Conservation (phyloP, 768 basidiomycete species). For the Imleria badia region DNA sequence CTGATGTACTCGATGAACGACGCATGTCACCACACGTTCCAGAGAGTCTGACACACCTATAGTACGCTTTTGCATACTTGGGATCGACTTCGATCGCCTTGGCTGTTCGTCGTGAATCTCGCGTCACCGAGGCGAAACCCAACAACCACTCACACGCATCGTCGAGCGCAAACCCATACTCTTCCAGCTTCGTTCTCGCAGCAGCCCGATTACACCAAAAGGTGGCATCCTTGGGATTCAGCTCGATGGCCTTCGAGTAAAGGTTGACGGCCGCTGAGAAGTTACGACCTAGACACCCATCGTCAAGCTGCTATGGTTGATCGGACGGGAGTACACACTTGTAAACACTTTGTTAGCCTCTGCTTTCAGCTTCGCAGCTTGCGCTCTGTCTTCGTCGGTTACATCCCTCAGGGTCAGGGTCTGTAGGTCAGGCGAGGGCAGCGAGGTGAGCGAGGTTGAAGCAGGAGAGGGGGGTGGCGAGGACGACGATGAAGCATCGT, state of each 20-base stretch:
- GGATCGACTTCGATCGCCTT: slow-evolving; percentile 87
- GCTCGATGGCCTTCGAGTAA: slow-evolving; percentile 82
- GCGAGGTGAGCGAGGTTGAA: slow-evolving; percentile 54
- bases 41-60: slow-evolving; percentile 49
- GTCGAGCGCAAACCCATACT: slow-evolving; percentile 87
- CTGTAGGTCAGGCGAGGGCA: slow-evolving; percentile 59
- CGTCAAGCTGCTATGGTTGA: background rate
- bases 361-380: slow-evolving; percentile 72
- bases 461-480: slow-evolving; percentile 42
- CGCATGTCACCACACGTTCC: background rate
- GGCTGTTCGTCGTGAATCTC: slow-evolving; percentile 41
- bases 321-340: slow-evolving; percentile 37
- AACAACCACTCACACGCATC: slow-evolving; percentile 70
- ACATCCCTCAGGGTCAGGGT: slow-evolving; percentile 54
- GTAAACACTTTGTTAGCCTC: slow-evolving; percentile 88
- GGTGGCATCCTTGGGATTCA: slow-evolving; percentile 86
- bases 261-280: slow-evolving; percentile 74
- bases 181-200: slow-evolving; percentile 88
- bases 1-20: slow-evolving; percentile 36
- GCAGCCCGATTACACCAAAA: slow-evolving; percentile 95
- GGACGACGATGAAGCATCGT: slow-evolving; percentile 23
- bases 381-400: slow-evolving; percentile 66
- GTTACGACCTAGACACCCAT: slow-evolving; percentile 54
- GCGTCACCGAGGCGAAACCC: slow-evolving; percentile 6
- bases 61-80: slow-evolving; percentile 88